Percentiles rank a stretch among this genome's conserved stretches.
These are phyloP conservation scores for Scutellaria barbata DNA, from an alignment of 257 asterid species.

Conservation along the genomic window DNA sequence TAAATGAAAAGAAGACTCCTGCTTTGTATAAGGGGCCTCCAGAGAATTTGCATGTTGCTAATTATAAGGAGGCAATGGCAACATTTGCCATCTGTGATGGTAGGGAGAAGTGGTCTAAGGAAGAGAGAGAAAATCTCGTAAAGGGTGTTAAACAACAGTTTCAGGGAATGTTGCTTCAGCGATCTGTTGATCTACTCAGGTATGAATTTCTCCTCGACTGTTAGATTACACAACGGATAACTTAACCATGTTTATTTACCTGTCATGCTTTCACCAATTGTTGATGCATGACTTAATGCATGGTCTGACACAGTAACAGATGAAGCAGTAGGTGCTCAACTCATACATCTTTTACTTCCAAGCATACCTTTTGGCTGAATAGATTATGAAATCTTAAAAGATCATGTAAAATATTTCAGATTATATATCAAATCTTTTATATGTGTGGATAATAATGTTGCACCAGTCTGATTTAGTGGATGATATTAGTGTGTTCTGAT, in stretches of 20 bases:
- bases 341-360: neutral
- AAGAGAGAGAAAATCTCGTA: conserved; percentile 68
- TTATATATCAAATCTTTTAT: neutral
- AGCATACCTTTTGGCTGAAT: neutral
- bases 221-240: conserved; percentile 17
- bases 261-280: conserved; percentile 19
- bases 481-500: neutral
- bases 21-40: conserved; percentile 80
- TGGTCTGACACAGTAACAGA: neutral
- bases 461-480: neutral
- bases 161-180: conserved; percentile 77
- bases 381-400: neutral
- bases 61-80: conserved; percentile 58
- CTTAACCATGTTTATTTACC: neutral
- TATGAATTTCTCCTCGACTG: conserved; percentile 39
- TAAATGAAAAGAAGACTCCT: conserved; percentile 57
- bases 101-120: conserved; percentile 75
- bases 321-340: neutral
- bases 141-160: conserved; percentile 91
- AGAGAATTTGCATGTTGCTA: conserved; percentile 73
- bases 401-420: neutral
- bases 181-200: conserved; percentile 68
- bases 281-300: conserved; percentile 19
- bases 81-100: conserved; percentile 54
- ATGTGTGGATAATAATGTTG: neutral